Evolutionary conservation across 75 land plant genomes (phyloP), one percentile per base, ranked within the genome.

Genomic region (Pinus albicaulis): DNA sequence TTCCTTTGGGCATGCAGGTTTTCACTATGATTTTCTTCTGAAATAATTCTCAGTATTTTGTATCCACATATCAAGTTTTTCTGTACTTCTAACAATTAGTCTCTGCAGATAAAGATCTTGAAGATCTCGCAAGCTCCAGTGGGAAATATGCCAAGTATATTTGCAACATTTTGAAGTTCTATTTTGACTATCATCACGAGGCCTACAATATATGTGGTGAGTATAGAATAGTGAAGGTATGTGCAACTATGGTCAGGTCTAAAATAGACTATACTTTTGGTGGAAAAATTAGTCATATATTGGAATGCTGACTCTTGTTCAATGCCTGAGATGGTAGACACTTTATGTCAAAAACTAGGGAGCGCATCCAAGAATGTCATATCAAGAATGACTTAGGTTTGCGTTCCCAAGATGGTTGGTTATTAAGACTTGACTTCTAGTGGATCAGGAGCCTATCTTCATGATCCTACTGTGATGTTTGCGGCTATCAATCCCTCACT

Each of bases 361-460:
- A 72, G 6, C 8, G 7, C 53, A 56, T n/a, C 2, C 31, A 31
- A 31, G 31, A 31, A 28, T 28, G 28, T 28, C 28, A 28, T 28
- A 28, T 62, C 44, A 52, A 38, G 28, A 44, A 34, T 75, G 41
- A 16, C 14, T 36, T 75, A 7, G 25, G 4, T 62, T 38, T 38
- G 25, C 14, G 28, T 31, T 69, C 53, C 63, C 61, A 74, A 7
- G n/a, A 73, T 75, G 74, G 7, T 22, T 75, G 1, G 75, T 36
- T 69, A 10, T 38, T 75, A 70, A 75, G n/a, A 17, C 36, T 62
- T 34, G 4, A 16, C 17, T 55, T 26, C 19, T 63, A 24, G n/a
- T 56, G n/a, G 31, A 13, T 93, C 87, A 96, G 99, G 96, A 16
- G 94, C 90, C 58, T 96, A 92, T 77, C 90, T 96, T 82, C 99